Evolutionary conservation across 2,329 filamentous ascomycete species (phyloP).

Genomic region (Emmonsiellopsis sp.): DNA sequence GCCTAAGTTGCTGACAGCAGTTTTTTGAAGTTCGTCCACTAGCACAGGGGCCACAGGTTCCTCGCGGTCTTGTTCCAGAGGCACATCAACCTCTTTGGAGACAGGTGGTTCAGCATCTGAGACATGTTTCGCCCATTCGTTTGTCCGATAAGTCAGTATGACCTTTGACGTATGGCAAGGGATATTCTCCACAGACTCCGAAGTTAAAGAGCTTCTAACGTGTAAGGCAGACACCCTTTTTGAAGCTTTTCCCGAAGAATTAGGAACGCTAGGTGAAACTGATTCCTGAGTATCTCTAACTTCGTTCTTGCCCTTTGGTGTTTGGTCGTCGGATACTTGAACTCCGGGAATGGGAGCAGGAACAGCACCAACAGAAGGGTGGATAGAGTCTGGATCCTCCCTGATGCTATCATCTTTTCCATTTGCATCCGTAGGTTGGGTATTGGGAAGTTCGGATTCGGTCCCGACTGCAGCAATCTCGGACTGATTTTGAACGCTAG

Average conservation of each 20-base stretch:
- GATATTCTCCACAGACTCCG: constrained; percentile 45
- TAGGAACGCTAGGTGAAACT: not conserved
- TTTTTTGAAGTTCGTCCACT: constrained; percentile 56
- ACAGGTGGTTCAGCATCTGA: constrained; percentile 65
- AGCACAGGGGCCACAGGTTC: constrained; percentile 56
- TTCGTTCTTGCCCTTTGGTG: not conserved
- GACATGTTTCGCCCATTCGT: constrained; percentile 93
- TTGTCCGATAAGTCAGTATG: constrained; percentile 76
- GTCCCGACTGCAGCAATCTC: no score
- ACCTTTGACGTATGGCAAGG: constrained; percentile 66
- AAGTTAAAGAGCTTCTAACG: constrained; percentile 19
- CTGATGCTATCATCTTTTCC: no score
- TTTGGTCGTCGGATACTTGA: not conserved
- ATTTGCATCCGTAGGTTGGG: no score
- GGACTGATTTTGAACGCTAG: no score
- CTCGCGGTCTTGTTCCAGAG: constrained; percentile 22
- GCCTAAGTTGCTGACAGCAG: constrained; percentile 27
- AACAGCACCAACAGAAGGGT: not conserved
- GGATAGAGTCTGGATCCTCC: not conserved
- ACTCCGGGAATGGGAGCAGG: not conserved
- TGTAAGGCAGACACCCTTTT: not conserved
- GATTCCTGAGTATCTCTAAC: not conserved
- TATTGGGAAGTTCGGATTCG: no score
- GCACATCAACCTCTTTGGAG: constrained; percentile 39
- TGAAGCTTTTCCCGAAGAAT: constrained; percentile 2